phyloP scores from a whole-genome alignment of 1,284 basidiomycete species.

The Inonotus obliquus region DNA sequence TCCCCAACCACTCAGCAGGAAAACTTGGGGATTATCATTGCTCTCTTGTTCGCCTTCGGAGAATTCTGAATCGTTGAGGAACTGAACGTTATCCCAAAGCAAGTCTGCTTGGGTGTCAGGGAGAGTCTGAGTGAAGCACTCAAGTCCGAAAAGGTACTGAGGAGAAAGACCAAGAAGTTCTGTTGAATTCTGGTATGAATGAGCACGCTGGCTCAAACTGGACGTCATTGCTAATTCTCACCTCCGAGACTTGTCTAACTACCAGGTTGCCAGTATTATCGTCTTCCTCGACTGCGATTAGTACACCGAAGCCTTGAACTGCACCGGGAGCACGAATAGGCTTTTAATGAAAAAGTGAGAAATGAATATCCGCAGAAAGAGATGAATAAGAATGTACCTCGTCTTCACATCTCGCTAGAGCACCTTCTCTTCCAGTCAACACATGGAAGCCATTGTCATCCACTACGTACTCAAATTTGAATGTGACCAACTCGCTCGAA shows the following conservation, averaged over 20 bases:
- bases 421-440: slow-evolving; percentile 69
- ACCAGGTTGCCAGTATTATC: slow-evolving; percentile 52
- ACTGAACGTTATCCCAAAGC: slow-evolving; percentile 77
- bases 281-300: slow-evolving; percentile 72
- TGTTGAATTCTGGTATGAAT: slow-evolving; percentile 48
- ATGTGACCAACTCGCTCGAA: slow-evolving; percentile 39
- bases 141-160: slow-evolving; percentile 69
- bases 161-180: slow-evolving; percentile 75
- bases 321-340: slow-evolving; percentile 85
- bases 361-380: neutral
- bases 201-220: neutral
- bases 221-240: slow-evolving; percentile 29
- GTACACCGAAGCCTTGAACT: slow-evolving; percentile 82
- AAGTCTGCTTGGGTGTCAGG: slow-evolving; percentile 66
- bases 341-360: slow-evolving; percentile 28
- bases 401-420: slow-evolving; percentile 71
- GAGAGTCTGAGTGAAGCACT: slow-evolving; percentile 74
- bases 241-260: slow-evolving; percentile 83
- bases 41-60: slow-evolving; percentile 39
- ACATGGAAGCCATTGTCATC: slow-evolving; percentile 73
- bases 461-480: slow-evolving; percentile 65
- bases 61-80: slow-evolving; percentile 48
- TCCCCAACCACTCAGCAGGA: slow-evolving; percentile 68
- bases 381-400: slow-evolving; percentile 50
- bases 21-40: slow-evolving; percentile 63